Conservation (phyloP, 2,329 filamentous ascomycete species). For the Clonostachys sp. region DNA sequence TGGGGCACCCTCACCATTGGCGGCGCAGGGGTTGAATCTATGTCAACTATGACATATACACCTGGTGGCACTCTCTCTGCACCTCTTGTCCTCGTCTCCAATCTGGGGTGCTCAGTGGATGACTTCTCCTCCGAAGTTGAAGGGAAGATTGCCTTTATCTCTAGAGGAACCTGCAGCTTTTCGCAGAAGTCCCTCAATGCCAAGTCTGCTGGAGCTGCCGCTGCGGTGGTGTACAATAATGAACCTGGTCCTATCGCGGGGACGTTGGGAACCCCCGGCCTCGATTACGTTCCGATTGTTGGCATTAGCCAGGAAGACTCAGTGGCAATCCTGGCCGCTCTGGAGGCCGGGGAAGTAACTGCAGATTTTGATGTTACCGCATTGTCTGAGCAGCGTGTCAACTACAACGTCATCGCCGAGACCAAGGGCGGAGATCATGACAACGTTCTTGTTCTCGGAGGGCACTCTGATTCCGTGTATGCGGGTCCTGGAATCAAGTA, state of each 20-base stretch:
- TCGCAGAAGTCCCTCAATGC: constrained; percentile 53
- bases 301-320: constrained; percentile 46
- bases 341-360: constrained; percentile 20
- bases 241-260: constrained; percentile 41
- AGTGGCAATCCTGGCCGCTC: constrained; percentile 18
- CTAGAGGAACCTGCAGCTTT: constrained; percentile 55
- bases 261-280: constrained; percentile 46
- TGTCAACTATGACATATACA: constrained; percentile 39
- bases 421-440: constrained; percentile 39
- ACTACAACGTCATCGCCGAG: constrained; percentile 47
- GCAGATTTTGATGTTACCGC: constrained; percentile 36
- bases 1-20: constrained; percentile 30
- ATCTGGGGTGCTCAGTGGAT: constrained; percentile 45
- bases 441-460: constrained; percentile 42
- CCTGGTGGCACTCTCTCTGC: constrained; percentile 35
- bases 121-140: constrained; percentile 49
- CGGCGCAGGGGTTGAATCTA: constrained; percentile 15
- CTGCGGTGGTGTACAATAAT: constrained; percentile 60
- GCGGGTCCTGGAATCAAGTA: constrained; percentile 53
- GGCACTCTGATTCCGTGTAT: constrained; percentile 39
- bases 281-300: constrained; percentile 42
- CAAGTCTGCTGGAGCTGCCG: constrained; percentile 50
- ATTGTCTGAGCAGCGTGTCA: constrained; percentile 38
- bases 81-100: constrained; percentile 40
- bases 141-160: constrained; percentile 55